These are phyloP conservation scores for Macrophomina pseudophaseolina DNA, from an alignment of 2,329 filamentous ascomycete genomes.

Conservation along the genomic window DNA sequence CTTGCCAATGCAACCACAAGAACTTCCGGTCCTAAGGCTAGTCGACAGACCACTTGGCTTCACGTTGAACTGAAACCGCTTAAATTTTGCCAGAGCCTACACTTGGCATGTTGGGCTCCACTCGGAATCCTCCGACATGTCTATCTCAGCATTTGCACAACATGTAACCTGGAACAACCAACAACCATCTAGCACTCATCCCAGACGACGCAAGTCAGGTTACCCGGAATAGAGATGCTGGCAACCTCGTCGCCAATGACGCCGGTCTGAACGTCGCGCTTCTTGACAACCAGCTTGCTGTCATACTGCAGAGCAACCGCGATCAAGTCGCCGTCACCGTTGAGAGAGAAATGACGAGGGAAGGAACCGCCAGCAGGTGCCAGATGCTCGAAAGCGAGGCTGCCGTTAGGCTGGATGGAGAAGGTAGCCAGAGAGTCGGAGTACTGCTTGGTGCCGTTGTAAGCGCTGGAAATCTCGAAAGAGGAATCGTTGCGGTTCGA, in stretches of 20 bases:
- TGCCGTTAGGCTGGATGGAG: constrained; percentile 62
- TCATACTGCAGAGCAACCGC: constrained; percentile 70
- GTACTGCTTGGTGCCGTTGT: constrained; percentile 37
- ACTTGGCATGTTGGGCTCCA: not conserved
- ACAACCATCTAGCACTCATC: constrained; percentile 10
- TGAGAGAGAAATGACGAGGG: constrained; percentile 72
- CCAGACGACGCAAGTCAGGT: constrained; percentile 45
- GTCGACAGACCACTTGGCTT: not conserved
- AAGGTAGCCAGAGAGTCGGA: constrained; percentile 69
- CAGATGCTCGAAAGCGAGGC: constrained; percentile 61
- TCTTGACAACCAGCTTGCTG: constrained; percentile 65
- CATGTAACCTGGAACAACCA: not conserved
- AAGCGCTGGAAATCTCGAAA: constrained; percentile 57
- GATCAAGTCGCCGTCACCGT: constrained; percentile 65
- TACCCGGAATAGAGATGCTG: constrained; percentile 32
- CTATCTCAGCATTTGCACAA: not conserved
- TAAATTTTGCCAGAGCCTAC: not conserved
- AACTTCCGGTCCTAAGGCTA: not conserved
- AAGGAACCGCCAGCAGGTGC: constrained; percentile 67
- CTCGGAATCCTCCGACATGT: not conserved
- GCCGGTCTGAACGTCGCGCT: constrained; percentile 65
- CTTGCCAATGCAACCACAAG: not conserved
- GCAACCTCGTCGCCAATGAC: constrained; percentile 58
- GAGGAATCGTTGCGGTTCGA: constrained; percentile 69
- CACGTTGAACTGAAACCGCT: not conserved